Evolutionary conservation across 352 stramenopile genomes (phyloP), one percentile per base, ranked within the genome.

Genomic region (Pythium aristosporum): DNA sequence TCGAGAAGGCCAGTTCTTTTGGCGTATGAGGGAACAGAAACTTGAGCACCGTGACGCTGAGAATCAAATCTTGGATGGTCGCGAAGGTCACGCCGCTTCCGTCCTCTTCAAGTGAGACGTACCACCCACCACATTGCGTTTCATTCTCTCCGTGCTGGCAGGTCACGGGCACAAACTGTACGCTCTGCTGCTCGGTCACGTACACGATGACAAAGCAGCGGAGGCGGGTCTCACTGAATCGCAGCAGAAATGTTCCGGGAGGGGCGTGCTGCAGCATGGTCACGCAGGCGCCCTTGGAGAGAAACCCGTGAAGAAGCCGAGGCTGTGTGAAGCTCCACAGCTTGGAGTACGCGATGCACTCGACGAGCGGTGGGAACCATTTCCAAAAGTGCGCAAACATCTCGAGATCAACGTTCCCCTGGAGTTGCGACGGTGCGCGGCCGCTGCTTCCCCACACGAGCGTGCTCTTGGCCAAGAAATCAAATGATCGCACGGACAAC

Each of bases 21-120:
- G 79, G 85, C n/a, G 80, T 90, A 28, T 91, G 80, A 3, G 85
- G 85, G 39, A 92, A 94, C 8, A 94, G 71, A 42, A 79, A 90
- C 61, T 86, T 92, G 42, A 94, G 81, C 42, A 94, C 82, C 8
- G 76, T 83, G 44, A 92, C 82, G 63, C 79, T 91, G 53, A 87
- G 71, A 25, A 94, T 82, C n/a, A 94, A 69, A 44, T 91, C 77
- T 50, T 84, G 70, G 23, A 94, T 72, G 5, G 76, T 85, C 20
- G 74, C 51, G 42, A 91, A 93, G 18, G 76, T 81, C 36, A 58
- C 51, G 15, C 51, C 51, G 20, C 51, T 48, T 13, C 47, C 62
- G 28, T 83, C 70, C 47, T 75, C 76, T 65, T 92, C 73, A 7
- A 94, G 63, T 1, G 75, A 78, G n/a, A 94, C 76, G 44, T 77